Evolutionary conservation across 2,329 filamentous ascomycete species (phyloP).

Genomic region (Diaporthe australafricana): DNA sequence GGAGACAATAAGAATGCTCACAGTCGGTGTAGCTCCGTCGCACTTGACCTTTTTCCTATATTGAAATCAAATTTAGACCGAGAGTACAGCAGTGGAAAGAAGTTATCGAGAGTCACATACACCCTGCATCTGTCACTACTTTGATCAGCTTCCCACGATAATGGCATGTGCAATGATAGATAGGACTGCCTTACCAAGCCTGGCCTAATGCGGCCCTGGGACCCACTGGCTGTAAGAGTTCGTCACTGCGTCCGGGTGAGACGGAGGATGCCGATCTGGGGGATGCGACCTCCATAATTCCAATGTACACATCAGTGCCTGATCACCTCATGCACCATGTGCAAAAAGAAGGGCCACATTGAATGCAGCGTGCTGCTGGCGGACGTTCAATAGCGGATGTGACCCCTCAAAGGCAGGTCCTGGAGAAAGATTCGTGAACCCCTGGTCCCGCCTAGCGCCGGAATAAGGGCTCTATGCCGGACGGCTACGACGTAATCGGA

Average conservation of each 20-base stretch:
- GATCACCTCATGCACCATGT: background rate
- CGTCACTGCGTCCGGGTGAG: background rate
- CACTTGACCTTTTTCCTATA: constrained; percentile 2
- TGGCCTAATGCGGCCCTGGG: background rate
- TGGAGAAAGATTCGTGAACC: background rate
- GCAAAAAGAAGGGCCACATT: background rate
- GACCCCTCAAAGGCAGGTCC: background rate
- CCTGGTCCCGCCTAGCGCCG: background rate
- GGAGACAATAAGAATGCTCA: background rate
- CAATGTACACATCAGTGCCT: background rate
- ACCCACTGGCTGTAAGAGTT: background rate
- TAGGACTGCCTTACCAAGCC: background rate
- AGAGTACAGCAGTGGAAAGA: background rate
- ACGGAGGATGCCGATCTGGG: constrained; percentile 8
- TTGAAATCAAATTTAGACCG: background rate
- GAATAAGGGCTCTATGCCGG: constrained; percentile 10
- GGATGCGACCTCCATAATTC: background rate
- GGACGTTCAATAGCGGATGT: background rate
- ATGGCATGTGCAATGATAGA: background rate
- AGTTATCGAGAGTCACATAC: background rate
- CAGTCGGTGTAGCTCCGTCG: background rate
- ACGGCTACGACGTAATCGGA: background rate
- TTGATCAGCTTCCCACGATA: background rate
- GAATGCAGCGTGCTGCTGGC: background rate
- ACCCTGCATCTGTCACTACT: background rate